Base-by-base conservation (phyloP, 2,329 filamentous ascomycete species). In the Colletotrichum sojae region DNA sequence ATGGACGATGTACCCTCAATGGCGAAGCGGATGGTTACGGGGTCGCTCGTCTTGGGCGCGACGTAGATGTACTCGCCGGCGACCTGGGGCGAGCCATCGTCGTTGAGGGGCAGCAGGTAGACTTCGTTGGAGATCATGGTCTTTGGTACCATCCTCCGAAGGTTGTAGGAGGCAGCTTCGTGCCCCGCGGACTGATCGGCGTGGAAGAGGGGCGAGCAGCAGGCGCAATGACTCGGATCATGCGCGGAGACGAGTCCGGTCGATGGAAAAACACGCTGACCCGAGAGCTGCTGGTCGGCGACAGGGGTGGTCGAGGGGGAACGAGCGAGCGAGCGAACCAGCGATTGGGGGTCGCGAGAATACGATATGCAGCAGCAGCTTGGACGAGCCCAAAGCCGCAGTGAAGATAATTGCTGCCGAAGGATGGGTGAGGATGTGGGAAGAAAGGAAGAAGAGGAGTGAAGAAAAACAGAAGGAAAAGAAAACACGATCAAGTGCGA, bases 1-100 rank as follows among this genome's bases (percentile, higher is more conserved):
- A 99, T 96, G 71, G 95, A 97, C 78, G 95, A 97, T 66, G 94
- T 95, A 71, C 96, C 95, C 81, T 98, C 93, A 74, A 98, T 95
- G 74, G 94, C 90, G 81, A 99, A 97, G 69, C 95, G 91, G 66
- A 98, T 85, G 61, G 88, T 88, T 76, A 98, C 91, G 49, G 92
- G 92, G n/a, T 91, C 87, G 48, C 86, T 88, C 18, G 92, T 91
- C 72, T 83, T 83, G 18, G 96, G 91, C 0, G 94, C 92, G 51
- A 99, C 86, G 80, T 97, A 97, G 76, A 98, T 93, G 84, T 98
- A 99, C 74, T 93, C 91, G 76, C 94, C 93, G 27, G 93, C 88
- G 56, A 99, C 90, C 79, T 97, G 91, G 43, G 97, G 96, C 73
- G 94, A 94, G 75, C 97, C 96, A 82, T 95, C 89, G 82, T 99